phyloP scores from a whole-genome alignment of 805 yeast species.

The Torulaspora franciscae region DNA sequence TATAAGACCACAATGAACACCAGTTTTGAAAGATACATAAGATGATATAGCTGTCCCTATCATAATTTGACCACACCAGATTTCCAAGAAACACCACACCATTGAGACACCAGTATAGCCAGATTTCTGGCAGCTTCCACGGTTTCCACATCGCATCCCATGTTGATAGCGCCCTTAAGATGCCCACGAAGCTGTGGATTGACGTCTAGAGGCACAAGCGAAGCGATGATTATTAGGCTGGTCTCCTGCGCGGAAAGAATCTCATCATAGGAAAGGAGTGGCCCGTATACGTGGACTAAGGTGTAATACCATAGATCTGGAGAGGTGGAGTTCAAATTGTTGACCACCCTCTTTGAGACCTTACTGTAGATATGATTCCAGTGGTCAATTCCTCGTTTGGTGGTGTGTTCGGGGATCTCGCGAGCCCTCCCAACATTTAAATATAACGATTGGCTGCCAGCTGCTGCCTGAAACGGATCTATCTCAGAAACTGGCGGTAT shows the following conservation, averaged over 20 bases:
- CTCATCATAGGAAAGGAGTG: constrained; percentile 63
- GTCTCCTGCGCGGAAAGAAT: constrained; percentile 65
- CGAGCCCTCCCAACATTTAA: constrained; percentile 12
- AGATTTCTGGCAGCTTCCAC: constrained; percentile 55
- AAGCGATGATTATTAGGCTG: constrained; percentile 67
- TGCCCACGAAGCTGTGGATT: constrained; percentile 92
- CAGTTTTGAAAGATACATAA: constrained; percentile 21
- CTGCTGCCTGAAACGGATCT: constrained; percentile 27
- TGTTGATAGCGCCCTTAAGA: constrained; percentile 75
- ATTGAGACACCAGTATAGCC: constrained; percentile 58
- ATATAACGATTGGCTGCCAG: constrained; percentile 17
- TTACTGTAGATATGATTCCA: constrained; percentile 77
- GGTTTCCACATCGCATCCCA: constrained; percentile 65
- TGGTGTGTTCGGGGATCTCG: constrained; percentile 10
- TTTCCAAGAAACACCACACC: constrained; percentile 70
- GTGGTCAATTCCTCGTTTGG: constrained; percentile 52
- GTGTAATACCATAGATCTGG: constrained; percentile 82
- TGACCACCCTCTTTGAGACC: constrained; percentile 59
- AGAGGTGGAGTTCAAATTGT: constrained; percentile 66
- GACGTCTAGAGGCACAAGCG: constrained; percentile 87
- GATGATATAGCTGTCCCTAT: constrained; percentile 2
- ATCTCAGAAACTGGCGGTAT: constrained; percentile 19
- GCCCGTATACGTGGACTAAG: constrained; percentile 68
- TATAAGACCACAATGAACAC: not conserved
- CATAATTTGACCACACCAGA: constrained; percentile 33